These are phyloP conservation scores for Gossypium schwendimanii DNA, from an alignment of 441 rosid genomes.

Conservation along the genomic window DNA sequence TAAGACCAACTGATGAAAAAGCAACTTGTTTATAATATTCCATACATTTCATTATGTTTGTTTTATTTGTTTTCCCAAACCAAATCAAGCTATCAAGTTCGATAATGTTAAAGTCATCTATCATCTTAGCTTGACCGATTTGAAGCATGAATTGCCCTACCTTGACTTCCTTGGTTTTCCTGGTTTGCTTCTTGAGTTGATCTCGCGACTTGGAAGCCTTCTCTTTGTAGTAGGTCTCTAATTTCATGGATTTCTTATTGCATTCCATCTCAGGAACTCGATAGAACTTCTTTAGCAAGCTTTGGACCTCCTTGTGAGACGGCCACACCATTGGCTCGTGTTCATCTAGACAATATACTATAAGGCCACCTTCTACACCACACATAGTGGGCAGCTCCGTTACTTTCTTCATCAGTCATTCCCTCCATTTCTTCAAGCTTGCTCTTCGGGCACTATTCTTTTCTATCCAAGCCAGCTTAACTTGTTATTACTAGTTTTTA, in stretches of 20 bases:
- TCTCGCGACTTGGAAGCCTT: background rate
- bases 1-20: background rate
- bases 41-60: background rate
- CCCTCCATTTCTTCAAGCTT: slow-evolving; percentile 23
- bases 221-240: background rate
- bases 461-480: slow-evolving; percentile 13
- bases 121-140: background rate
- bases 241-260: background rate
- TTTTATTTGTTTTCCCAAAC: background rate
- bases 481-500: background rate
- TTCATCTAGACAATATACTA: slow-evolving; percentile 32
- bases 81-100: background rate
- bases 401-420: slow-evolving; percentile 29
- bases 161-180: background rate
- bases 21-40: slow-evolving; percentile 8
- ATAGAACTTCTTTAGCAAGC: slow-evolving; percentile 3
- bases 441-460: slow-evolving; percentile 3
- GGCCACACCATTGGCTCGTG: slow-evolving; percentile 34
- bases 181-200: background rate
- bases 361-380: slow-evolving; percentile 27
- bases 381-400: slow-evolving; percentile 32
- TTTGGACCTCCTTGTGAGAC: background rate
- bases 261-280: background rate
- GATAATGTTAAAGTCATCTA: background rate
- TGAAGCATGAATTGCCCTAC: background rate